Evolutionary conservation across 2,329 filamentous ascomycete species (phyloP).

Genomic region (Monosporascus sp.): DNA sequence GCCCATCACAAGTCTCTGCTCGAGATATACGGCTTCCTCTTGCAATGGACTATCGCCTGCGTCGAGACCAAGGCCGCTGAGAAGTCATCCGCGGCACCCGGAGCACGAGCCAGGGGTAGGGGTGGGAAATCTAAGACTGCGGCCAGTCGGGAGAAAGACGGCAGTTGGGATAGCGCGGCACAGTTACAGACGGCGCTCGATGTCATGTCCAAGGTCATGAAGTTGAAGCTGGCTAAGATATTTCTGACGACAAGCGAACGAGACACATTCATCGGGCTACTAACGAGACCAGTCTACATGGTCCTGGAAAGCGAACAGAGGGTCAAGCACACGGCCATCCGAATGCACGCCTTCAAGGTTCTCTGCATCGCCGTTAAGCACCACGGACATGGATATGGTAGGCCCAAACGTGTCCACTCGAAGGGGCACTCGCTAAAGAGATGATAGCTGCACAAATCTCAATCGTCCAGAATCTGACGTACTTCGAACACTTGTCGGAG

Average conservation of each 20-base stretch:
- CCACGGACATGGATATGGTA: constrained; percentile 93
- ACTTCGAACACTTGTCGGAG: constrained; percentile 97
- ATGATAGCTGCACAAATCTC: constrained; percentile 83
- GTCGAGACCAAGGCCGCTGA: constrained; percentile 91
- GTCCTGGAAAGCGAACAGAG: constrained; percentile 90
- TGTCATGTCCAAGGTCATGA: constrained; percentile 92
- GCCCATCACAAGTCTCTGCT: constrained; percentile 85
- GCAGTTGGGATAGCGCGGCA: constrained; percentile 78
- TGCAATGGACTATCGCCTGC: constrained; percentile 94
- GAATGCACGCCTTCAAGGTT: constrained; percentile 97
- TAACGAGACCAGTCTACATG: constrained; percentile 90
- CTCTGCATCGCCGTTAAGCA: constrained; percentile 96
- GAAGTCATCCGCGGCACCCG: constrained; percentile 69
- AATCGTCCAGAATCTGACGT: constrained; percentile 94
- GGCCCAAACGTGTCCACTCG: constrained; percentile 16
- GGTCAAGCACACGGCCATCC: constrained; percentile 80
- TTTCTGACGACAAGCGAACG: constrained; percentile 95
- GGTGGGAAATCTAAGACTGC: constrained; percentile 71
- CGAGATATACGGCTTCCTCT: constrained; percentile 87
- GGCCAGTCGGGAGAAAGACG: constrained; percentile 57
- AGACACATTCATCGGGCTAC: constrained; percentile 87
- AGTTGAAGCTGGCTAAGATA: constrained; percentile 84
- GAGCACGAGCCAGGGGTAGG: constrained; percentile 67
- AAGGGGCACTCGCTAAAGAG: constrained; percentile 8
- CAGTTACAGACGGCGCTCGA: constrained; percentile 88